Evolutionary conservation across 2,329 filamentous ascomycete genomes (phyloP).

Genomic region (Microsporum ferrugineum): DNA sequence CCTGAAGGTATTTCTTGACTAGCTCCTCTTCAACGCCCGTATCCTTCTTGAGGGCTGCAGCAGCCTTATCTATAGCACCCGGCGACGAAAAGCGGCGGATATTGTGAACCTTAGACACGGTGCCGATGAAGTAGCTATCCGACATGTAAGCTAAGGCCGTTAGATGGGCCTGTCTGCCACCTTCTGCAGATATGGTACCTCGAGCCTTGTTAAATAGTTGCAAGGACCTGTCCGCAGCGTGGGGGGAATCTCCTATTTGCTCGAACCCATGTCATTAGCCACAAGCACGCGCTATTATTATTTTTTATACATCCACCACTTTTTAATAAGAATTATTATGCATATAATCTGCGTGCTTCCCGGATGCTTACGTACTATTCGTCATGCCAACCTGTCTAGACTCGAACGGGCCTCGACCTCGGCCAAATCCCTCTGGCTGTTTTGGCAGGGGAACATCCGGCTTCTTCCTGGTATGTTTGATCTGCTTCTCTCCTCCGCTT

Average conservation of each 20-base stretch:
- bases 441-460: conserved; percentile 42
- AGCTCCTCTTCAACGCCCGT: conserved; percentile 34
- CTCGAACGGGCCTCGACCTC: conserved; percentile 44
- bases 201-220: conserved; percentile 41
- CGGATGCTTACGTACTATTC: conserved; percentile 35
- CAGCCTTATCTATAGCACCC: conserved; percentile 29
- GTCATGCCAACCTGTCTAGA: conserved; percentile 46
- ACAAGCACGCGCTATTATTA: too few species aligned
- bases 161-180: conserved; percentile 70
- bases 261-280: neutral
- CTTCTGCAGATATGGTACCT: conserved; percentile 59
- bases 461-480: conserved; percentile 56
- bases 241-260: conserved; percentile 27
- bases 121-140: conserved; percentile 88
- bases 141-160: conserved; percentile 86
- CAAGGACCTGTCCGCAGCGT: conserved; percentile 56
- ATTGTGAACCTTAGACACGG: conserved; percentile 66
- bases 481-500: conserved; percentile 39
- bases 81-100: conserved; percentile 61
- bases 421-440: conserved; percentile 23
- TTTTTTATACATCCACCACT: neutral
- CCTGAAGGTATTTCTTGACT: conserved; percentile 30
- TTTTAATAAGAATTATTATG: neutral
- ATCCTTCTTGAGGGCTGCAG: conserved; percentile 33
- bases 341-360: too few species aligned